Evolutionary conservation across 202 grass and related monocot genomes (phyloP).

Genomic region (Carex sylvatica): DNA sequence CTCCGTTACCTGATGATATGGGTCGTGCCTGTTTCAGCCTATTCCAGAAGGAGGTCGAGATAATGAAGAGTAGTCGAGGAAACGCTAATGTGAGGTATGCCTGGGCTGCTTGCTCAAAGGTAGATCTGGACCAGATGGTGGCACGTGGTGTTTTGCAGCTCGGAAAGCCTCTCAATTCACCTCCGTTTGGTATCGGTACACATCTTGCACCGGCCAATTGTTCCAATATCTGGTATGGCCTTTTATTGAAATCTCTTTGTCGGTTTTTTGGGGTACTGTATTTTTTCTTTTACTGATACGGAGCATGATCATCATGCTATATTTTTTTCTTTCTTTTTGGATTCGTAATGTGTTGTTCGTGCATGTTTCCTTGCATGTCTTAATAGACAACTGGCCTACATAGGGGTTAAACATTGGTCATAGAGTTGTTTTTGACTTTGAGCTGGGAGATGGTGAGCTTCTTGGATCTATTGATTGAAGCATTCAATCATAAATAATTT

Average conservation of each 20-base stretch:
- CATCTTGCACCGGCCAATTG: conserved; percentile 67
- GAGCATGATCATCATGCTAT: neutral
- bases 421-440: neutral
- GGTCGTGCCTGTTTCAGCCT: conserved; percentile 50
- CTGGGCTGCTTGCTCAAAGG: conserved; percentile 84
- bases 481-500: neutral
- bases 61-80: conserved; percentile 42
- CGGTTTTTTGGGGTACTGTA: neutral
- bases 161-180: conserved; percentile 43
- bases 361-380: neutral
- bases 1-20: conserved; percentile 51
- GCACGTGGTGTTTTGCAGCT: conserved; percentile 41
- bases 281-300: neutral
- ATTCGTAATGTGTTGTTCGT: neutral
- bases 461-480: neutral
- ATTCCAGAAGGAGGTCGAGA: conserved; percentile 67
- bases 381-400: neutral
- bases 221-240: conserved; percentile 65
- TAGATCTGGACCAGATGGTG: conserved; percentile 67
- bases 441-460: neutral
- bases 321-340: neutral
- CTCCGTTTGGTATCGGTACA: conserved; percentile 63
- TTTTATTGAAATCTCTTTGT: conserved; percentile 23
- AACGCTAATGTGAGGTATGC: conserved; percentile 94
- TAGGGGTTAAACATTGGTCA: neutral